Percentiles rank a stretch among this genome's conserved stretches.
These are phyloP conservation scores for Hypoxylon sp. DNA, from an alignment of 2,329 filamentous ascomycete genomes.

Conservation along the genomic window DNA sequence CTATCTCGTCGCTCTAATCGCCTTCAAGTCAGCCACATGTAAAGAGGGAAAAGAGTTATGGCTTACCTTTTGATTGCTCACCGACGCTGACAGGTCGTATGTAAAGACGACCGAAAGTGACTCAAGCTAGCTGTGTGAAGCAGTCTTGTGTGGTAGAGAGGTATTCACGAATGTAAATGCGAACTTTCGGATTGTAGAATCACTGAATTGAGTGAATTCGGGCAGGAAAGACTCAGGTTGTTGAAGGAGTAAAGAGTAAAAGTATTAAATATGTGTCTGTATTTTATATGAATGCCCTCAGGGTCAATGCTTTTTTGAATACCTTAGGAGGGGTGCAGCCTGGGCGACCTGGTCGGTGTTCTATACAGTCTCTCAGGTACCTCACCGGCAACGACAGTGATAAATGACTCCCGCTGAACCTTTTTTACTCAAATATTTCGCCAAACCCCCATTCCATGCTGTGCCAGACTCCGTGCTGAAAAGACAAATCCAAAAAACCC, in stretches of 20 bases:
- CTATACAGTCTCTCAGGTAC: not conserved
- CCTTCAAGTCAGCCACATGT: not conserved
- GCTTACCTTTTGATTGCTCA: not conserved
- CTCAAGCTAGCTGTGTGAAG: no score
- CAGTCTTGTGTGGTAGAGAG: no score
- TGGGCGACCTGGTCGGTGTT: conserved; percentile 3
- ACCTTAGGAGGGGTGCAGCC: not conserved
- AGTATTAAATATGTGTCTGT: conserved; percentile 2
- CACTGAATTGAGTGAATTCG: not conserved
- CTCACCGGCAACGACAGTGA: not conserved
- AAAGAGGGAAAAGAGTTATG: not conserved
- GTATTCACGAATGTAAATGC: no score
- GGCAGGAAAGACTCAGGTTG: not conserved
- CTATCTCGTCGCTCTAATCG: not conserved
- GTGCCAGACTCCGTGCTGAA: conserved; percentile 40
- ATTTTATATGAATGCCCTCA: not conserved
- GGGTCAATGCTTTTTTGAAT: conserved; percentile 1
- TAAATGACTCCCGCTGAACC: conserved; percentile 1
- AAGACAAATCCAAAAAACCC: conserved; percentile 25
- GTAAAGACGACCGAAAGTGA: no score
- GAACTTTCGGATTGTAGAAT: no score
- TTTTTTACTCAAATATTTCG: conserved; percentile 5
- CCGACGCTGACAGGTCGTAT: not conserved
- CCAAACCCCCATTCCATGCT: conserved; percentile 8
- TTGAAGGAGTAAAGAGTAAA: not conserved